phyloP scores from a whole-genome alignment of 345 rosid genomes.

The Reutealis trisperma region DNA sequence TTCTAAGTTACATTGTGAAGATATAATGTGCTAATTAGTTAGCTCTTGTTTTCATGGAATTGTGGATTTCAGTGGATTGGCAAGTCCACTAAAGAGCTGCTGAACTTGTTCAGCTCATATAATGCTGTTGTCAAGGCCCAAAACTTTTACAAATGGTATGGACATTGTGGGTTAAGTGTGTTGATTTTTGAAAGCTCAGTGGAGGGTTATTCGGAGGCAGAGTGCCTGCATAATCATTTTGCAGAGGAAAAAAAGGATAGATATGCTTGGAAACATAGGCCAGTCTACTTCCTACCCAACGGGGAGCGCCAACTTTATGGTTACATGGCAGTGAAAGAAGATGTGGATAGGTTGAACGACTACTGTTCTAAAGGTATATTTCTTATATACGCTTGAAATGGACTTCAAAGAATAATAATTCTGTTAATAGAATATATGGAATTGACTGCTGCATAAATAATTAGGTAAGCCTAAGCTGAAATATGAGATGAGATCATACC shows the following conservation, averaged over 20 bases:
- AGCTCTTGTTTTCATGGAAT: not conserved
- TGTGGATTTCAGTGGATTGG: conserved; percentile 65
- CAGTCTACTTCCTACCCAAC: conserved; percentile 37
- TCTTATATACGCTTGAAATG: not conserved
- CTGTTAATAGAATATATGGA: not conserved
- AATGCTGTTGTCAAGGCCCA: conserved; percentile 59
- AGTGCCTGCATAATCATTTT: conserved; percentile 64
- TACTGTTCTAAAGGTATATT: conserved; percentile 52
- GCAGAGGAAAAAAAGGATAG: conserved; percentile 64
- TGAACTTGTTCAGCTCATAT: conserved; percentile 51
- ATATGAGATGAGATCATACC: conserved; percentile 69
- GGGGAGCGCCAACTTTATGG: conserved; percentile 85
- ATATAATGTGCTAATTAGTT: not conserved
- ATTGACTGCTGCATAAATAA: not conserved
- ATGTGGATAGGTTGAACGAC: conserved; percentile 63
- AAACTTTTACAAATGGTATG: conserved; percentile 72
- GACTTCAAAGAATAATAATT: not conserved
- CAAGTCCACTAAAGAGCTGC: conserved; percentile 66
- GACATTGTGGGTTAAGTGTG: conserved; percentile 82
- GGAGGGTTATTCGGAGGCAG: conserved; percentile 78
- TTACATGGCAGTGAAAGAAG: conserved; percentile 67
- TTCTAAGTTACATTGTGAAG: not conserved
- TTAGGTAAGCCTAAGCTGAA: conserved; percentile 64
- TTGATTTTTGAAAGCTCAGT: conserved; percentile 72
- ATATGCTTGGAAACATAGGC: conserved; percentile 54